These are phyloP conservation scores for Persicaria tinctoria DNA, from an alignment of 148 eudicot species.

Conservation along the genomic window DNA sequence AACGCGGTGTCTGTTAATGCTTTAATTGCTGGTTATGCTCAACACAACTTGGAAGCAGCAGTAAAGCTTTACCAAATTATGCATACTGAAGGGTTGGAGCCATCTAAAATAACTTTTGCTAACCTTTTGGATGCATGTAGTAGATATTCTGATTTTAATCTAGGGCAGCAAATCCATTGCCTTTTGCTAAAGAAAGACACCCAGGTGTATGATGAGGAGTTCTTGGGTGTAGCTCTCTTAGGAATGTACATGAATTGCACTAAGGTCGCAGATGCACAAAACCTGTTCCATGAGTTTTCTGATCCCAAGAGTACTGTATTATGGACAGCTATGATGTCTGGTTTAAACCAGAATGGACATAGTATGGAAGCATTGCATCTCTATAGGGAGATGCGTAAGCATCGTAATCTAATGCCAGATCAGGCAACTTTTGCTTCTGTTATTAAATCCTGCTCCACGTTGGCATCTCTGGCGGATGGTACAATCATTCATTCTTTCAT, in stretches of 20 bases:
- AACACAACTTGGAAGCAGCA: slow-evolving; percentile 42
- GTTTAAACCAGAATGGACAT: slow-evolving; percentile 53
- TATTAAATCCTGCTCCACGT: slow-evolving; percentile 65
- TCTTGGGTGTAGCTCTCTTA: slow-evolving; percentile 67
- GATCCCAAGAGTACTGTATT: slow-evolving; percentile 51
- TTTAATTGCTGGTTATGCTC: slow-evolving; percentile 65
- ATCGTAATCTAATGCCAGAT: slow-evolving; percentile 56
- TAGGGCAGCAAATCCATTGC: slow-evolving; percentile 76
- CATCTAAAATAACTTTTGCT: slow-evolving; percentile 78
- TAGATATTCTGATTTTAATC: slow-evolving; percentile 25
- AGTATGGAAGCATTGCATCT: slow-evolving; percentile 52
- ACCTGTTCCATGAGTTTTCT: slow-evolving; percentile 62
- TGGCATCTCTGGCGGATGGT: slow-evolving; percentile 63
- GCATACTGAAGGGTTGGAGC: slow-evolving; percentile 48
- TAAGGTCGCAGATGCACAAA: slow-evolving; percentile 36
- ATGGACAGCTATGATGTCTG: slow-evolving; percentile 90
- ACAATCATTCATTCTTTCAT: slow-evolving; percentile 57
- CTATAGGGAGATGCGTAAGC: slow-evolving; percentile 56
- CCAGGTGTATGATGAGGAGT: slow-evolving; percentile 38
- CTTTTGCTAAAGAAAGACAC: slow-evolving; percentile 45
- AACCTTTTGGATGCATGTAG: slow-evolving; percentile 63
- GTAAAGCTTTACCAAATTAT: slow-evolving; percentile 39
- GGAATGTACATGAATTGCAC: slow-evolving; percentile 57
- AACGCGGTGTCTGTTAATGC: slow-evolving; percentile 69
- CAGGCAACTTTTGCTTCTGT: slow-evolving; percentile 86